Evolutionary conservation across 1,284 basidiomycete species (phyloP), one percentile per base, ranked within the genome.

Genomic region (Melampsora abietis-canadensis): DNA sequence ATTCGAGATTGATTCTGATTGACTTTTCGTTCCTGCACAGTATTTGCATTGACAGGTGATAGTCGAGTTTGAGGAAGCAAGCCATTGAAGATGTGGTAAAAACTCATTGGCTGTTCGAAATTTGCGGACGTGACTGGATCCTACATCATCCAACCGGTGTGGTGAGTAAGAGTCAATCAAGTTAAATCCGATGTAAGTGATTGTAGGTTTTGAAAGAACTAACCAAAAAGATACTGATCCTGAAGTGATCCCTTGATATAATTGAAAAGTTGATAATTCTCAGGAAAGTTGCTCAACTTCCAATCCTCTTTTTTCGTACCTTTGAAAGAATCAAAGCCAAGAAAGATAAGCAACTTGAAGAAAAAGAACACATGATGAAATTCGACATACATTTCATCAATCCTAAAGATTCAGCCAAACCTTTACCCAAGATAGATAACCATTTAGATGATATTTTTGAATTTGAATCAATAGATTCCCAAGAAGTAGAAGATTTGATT

Each of bases 31-130:
- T 77, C 87, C 88, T 51, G 86, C 83, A 80, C 90, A 92, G 80
- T 92, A 92, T 81, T 91, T 91, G 84, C 91, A 92, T 30, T 83
- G 81, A 79, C 91, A 92, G 46, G 85, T 85, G 0, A 80, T 77
- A 24, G 83, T 40, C 24, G 46, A 19, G 44, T 64, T 40, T 48
- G 46, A 63, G 27, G 48, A 24, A 37, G 62, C 34, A 30, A 37
- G 48, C 70, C 70, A 73, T 27, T 27, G 51, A 24, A 73, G 54
- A 47, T 73, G 70, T 7, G 70, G 70, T 37, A 73, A 24, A 65
- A 73, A 73, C 27, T 73, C 70, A 34, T 44, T 57, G 17, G 70
- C 63, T 21, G 70, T 73, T 47, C 34, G 34, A 30, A 73, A 73
- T 40, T 73, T 73, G 14, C 37, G 48, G 8, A 10, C 62, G 12